Evolutionary conservation across 1,284 basidiomycete genomes (phyloP), one percentile per base, ranked within the genome.

Genomic region (Chondrostereum purpureum): DNA sequence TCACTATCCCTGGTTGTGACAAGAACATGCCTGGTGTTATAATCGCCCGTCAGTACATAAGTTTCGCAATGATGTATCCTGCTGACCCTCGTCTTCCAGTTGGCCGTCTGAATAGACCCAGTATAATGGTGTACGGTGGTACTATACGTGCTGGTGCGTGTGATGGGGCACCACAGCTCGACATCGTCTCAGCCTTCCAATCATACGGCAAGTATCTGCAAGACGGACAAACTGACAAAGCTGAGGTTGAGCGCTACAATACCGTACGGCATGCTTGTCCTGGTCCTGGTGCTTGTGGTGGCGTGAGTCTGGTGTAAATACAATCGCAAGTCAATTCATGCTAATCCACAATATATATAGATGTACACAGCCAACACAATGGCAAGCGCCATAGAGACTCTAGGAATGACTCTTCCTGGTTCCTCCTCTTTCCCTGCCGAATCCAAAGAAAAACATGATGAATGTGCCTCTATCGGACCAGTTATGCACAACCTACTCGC

Each of bases 301-400:
- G 93, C 54, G 89, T 90, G 64, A 65, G 84, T 77, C 16, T 43
- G 33, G n/a, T n/a, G n/a, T n/a, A n/a, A n/a, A n/a, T n/a, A n/a
- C n/a, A n/a, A n/a, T n/a, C n/a, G n/a, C n/a, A 39, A 33, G 20
- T 18, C 31, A 36, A 46, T 42, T 38, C 33, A 34, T 45, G 18
- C 48, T n/a, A n/a, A n/a, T n/a, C n/a, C n/a, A n/a, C n/a, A n/a
- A n/a, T n/a, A n/a, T n/a, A n/a, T n/a, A 11, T 53, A 89, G 87
- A 90, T 90, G 87, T 96, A 95, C 67, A 97, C 93, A 13, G 93
- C 92, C 18, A 97, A 96, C 66, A 96, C 94, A 1, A 94, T 97
- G 86, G 89, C 92, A 5, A 93, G 91, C 50, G 88, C 90, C 12
- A 77, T 90, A 39, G 93, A 97, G 65, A 91, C 87, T 0, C 66